Conservation (phyloP, 192 early-diverging fungal species). For the Entomortierella chlamydospora region DNA sequence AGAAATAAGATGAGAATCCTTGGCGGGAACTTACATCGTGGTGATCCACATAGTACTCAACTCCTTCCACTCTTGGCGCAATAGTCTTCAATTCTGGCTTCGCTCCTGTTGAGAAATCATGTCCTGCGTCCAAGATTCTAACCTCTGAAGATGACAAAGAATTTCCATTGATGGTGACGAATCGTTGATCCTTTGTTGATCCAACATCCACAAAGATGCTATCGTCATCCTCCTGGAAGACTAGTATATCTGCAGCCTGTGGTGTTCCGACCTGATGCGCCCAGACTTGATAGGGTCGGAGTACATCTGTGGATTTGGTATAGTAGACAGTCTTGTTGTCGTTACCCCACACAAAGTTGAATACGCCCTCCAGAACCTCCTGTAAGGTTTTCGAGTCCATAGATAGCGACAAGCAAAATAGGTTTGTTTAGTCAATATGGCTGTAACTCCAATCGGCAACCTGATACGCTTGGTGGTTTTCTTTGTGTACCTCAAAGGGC, state of each 20-base stretch:
- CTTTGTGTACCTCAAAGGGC: conserved; percentile 52
- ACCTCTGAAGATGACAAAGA: conserved; percentile 79
- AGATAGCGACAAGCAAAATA: conserved; percentile 10
- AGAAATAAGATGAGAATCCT: neutral
- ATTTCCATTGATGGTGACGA: conserved; percentile 76
- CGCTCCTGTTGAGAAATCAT: conserved; percentile 45
- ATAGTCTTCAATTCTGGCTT: conserved; percentile 60
- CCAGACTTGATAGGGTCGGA: conserved; percentile 72
- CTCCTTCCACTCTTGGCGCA: conserved; percentile 63
- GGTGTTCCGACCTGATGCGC: conserved; percentile 62
- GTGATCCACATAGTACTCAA: conserved; percentile 85
- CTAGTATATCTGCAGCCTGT: conserved; percentile 61
- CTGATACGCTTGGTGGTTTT: no score
- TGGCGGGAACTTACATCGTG: conserved; percentile 62
- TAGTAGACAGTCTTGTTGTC: conserved; percentile 69
- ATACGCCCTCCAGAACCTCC: conserved; percentile 62
- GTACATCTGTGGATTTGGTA: conserved; percentile 74
- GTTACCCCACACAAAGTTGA: conserved; percentile 81
- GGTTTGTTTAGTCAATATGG: no score
- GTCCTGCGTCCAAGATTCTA: conserved; percentile 63
- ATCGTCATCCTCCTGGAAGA: conserved; percentile 73
- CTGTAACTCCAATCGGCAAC: no score
- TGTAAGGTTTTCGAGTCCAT: no score
- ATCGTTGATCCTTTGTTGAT: conserved; percentile 76
- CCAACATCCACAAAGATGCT: conserved; percentile 83